These are phyloP conservation scores for Tricholoma saponaceum DNA, from an alignment of 768 basidiomycete genomes.

Conservation along the genomic window DNA sequence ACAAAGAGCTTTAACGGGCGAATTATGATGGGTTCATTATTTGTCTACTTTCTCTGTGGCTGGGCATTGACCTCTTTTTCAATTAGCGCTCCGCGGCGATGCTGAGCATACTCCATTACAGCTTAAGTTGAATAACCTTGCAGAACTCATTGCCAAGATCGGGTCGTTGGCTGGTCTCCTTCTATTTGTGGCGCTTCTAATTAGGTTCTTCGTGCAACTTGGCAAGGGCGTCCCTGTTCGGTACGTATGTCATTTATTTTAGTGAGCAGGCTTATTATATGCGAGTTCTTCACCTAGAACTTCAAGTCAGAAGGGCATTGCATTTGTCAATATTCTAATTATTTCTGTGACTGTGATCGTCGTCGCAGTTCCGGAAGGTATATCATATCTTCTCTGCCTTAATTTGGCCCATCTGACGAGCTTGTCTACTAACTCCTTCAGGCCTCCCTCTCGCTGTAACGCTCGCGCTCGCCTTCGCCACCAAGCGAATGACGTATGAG, in stretches of 20 bases:
- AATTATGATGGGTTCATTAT: conserved; percentile 88
- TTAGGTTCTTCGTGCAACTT: conserved; percentile 91
- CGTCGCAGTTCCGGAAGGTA: conserved; percentile 46
- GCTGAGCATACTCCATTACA: conserved; percentile 91
- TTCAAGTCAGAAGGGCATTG: conserved; percentile 79
- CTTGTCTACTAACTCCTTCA: conserved; percentile 20
- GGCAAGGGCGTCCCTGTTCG: conserved; percentile 54
- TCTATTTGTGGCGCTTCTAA: conserved; percentile 84
- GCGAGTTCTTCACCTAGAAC: conserved; percentile 35
- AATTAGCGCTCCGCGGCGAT: conserved; percentile 77
- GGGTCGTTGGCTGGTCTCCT: conserved; percentile 79
- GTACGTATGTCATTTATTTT: conserved; percentile 26
- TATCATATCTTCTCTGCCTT: conserved; percentile 1
- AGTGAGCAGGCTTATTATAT: neutral
- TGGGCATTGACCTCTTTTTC: conserved; percentile 2
- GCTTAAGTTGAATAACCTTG: conserved; percentile 88
- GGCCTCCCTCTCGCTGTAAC: conserved; percentile 95
- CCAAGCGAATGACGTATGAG: conserved; percentile 95
- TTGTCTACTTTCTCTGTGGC: conserved; percentile 4
- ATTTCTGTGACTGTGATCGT: conserved; percentile 82
- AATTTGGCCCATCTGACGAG: conserved; percentile 1
- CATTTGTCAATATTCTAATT: conserved; percentile 90
- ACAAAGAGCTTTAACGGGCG: conserved; percentile 92
- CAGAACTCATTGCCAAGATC: conserved; percentile 91
- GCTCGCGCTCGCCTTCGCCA: conserved; percentile 93